Base-by-base conservation (phyloP, 1,139 yeast genomes). In the Taphrina populina region DNA sequence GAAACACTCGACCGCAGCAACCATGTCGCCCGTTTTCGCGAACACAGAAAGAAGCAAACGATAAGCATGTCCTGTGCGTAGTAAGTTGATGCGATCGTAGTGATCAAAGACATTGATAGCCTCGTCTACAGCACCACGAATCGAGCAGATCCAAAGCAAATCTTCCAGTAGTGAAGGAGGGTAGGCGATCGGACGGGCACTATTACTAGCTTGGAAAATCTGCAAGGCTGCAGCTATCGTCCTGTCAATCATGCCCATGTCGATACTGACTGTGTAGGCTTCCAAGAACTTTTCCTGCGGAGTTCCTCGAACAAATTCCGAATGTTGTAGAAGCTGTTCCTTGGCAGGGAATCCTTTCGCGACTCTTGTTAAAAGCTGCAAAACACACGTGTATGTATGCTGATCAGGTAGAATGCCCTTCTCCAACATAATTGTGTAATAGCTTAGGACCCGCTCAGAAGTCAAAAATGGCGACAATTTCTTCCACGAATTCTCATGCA, bases 1-100 rank as follows among this genome's bases (percentile, higher is more conserved):
- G 49, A 55, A 64, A 19, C 61, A 54, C 27, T 61, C 62, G 20
- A 61, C 30, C 4, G 63, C 63, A 4, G 60, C 40, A 11, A 30
- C 23, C 15, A 62, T 30, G 33, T 61, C 61, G 11, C 30, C 37
- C n/a, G 47, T 51, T 13, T 23, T 26, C 19, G 58, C 59, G 49
- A 52, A 60, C 2, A 46, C 56, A 8, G 43, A 23, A 19, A 61
- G 56, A 17, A 60, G 55, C 11, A 39, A 8, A 7, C 40, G 23
- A 35, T 43, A 61, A n/a, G 58, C 59, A 2, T 20, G 4, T 4
- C 34, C 27, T 3, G 23, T 29, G 10, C 37, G 26, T 19, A 13
- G 29, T 8, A 41, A 7, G 8, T 39, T 36, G 11, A 17, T 6
- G 4, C 13, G 32, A 7, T 35, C 43, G 39, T 19, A 17, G 21